Base-by-base conservation (phyloP, 257 asterid genomes). In the Misopates orontium region DNA sequence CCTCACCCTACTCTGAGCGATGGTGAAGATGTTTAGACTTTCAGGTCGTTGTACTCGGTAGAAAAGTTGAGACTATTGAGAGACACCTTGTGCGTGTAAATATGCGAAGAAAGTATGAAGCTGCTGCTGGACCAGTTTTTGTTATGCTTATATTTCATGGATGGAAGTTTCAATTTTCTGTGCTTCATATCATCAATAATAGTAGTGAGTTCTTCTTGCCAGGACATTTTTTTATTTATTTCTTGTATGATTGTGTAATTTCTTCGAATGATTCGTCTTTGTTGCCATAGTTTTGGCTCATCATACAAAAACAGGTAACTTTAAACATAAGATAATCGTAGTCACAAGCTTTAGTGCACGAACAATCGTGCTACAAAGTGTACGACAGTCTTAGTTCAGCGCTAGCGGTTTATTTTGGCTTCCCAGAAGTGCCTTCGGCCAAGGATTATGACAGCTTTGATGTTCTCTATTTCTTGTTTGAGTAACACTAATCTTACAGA, bases 1-100 rank as follows among this genome's bases (percentile, higher is more conserved):
- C 73, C 86, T 25, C 87, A 68, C 56, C 64, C 83, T 25, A 65
- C 77, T 59, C 62, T 70, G 71, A 91, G 89, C 25, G 84, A 84
- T 54, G 67, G 74, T 2, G 90, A 75, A 63, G 86, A 81, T 57
- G 82, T 58, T 6, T 81, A 75, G 77, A 42, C 57, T 48, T 42
- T 8, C 52, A 60, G 32, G 55, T 41, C 44, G 23, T 25, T 36
- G 40, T 62, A 15, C 24, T 24, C 28, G 60, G 39, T 49, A 28
- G 54, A 32, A 8, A 70, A 39, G 36, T 2, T 28, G 36, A 28
- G 36, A 28, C 36, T 28, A 28, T n/a, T 47, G 45, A 36, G 42
- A 54, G 47, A 51, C 10, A 10, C 20, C 48, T 56, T 18, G 24
- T 55, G 32, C 50, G 22, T 70, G 79, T 70, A 28, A 28, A 53